Evolutionary conservation across 2,329 filamentous ascomycete genomes (phyloP), one percentile per base, ranked within the genome.

Genomic region (Xylariaceae sp.): DNA sequence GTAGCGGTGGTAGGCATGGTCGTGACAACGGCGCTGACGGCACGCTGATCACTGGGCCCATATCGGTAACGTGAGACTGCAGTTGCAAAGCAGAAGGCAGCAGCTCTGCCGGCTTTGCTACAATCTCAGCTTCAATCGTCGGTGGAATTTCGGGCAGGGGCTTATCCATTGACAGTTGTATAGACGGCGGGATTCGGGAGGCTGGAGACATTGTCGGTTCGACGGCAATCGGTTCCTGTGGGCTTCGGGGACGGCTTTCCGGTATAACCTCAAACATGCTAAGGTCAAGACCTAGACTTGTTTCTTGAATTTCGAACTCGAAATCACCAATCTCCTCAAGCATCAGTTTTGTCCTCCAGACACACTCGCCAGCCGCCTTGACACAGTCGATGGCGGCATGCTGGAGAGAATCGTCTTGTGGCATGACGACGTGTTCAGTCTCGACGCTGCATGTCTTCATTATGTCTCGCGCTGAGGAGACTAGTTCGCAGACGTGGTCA

Each of bases 281-380:
- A 34, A 85, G 71, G 63, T 86, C 82, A 55, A 87, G 79, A 6
- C 80, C 82, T 30, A 89, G 74, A 35, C 78, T 69, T 15, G 75
- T 76, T 44, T 76, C 71, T 65, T 88, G 85, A 57, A 89, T 80
- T 71, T 96, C 90, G 65, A 92, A 85, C 73, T 96, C 92, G 65
- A 96, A 96, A 73, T 96, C 92, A 17, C 92, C 92, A 64, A 94
- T 91, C 62, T 88, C 83, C 74, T 96, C 92, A 59, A 99, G 88
- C 50, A 95, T 86, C 71, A 85, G 82, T 68, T 91, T 91, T 9
- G 92, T 88, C 75, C 92, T 93, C 5, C 89, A 87, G 17, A 96
- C 89, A 73, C 93, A 97, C 67, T 96, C 92, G 47, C 93, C 93
- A 50, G 92, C 92, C 18, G 90, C 89, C 66, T 91, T 88, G 30